phyloP scores from a whole-genome alignment of 306 rosid species.

The Styphnolobium japonicum region DNA sequence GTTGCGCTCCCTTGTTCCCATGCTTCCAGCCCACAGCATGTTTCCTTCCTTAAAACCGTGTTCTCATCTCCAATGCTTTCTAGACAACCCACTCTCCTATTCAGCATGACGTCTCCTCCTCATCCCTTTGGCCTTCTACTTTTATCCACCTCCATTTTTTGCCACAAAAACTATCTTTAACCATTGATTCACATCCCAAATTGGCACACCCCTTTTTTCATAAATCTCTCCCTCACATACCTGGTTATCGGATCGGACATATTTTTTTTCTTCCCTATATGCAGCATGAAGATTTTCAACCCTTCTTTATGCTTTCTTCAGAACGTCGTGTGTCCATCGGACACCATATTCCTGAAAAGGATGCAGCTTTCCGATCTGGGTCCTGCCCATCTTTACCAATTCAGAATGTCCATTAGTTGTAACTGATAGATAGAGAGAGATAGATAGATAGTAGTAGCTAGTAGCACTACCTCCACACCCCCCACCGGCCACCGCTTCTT shows the following conservation, averaged over 20 bases:
- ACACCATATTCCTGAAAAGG: slow-evolving; percentile 31
- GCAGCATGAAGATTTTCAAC: slow-evolving; percentile 35
- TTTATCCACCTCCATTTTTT: not conserved
- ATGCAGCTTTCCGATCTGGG: slow-evolving; percentile 20
- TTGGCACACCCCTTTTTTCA: not conserved
- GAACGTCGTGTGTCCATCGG: slow-evolving; percentile 28
- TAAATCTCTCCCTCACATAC: no score
- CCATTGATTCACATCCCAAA: not conserved
- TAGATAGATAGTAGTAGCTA: not conserved
- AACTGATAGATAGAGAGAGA: no score
- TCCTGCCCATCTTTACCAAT: slow-evolving; percentile 10
- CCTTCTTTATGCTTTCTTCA: slow-evolving; percentile 24
- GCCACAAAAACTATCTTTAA: not conserved
- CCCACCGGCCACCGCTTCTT: not conserved
- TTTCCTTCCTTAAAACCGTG: not conserved
- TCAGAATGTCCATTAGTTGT: not conserved
- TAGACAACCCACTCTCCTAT: not conserved
- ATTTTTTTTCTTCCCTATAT: not conserved
- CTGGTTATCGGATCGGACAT: no score
- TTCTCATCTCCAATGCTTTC: not conserved
- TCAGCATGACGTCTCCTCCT: not conserved
- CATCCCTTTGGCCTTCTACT: not conserved
- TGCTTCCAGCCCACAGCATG: not conserved
- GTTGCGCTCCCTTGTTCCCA: no score
- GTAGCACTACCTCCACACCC: not conserved